Evolutionary conservation across 139 green algal genomes (phyloP), one percentile per base, ranked within the genome.

Genomic region (Parachlorella kessleri): DNA sequence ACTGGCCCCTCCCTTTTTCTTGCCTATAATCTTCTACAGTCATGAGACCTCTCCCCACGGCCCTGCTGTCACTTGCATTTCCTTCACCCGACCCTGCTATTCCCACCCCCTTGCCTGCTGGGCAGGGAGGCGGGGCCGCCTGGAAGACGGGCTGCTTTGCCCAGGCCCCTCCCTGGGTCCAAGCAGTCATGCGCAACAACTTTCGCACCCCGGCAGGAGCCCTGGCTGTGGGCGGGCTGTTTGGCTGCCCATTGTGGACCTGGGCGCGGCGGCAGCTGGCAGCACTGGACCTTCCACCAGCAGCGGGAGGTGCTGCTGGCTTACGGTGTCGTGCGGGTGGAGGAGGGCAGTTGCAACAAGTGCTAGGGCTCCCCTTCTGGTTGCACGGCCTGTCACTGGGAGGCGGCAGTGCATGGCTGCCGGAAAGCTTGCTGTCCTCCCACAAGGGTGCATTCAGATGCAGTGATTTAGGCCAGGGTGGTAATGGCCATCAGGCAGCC

Each of bases 181-280:
- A 66, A 14, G 59, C 40, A 0, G 78, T 90, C 9, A 86, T 89
- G 73, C 32, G 48, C 1, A 76, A 81, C 55, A 80, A 80, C 35
- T 88, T 92, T 54, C 77, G 63, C 30, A 88, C 74, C 10, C 84
- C 86, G 1, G 6, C 54, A 7, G 88, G 88, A 21, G 37, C n/a
- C 1, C 69, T 88, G 68, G 75, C 82, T 10, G 39, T 92, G 4
- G 42, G 37, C 2, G 88, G 88, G 0, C 86, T 92, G 2, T 88
- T 88, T 70, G 86, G 86, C 28, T 85, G 77, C 64, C 88, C 88
- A 6, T 64, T 92, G 38, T 91, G 86, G 86, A 33, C 88, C 3
- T 91, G 81, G 80, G 73, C 76, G 4, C 63, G 55, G 26, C 68
- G 67, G 79, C 79, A n/a, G 36, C 69, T 66, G n/a, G 24, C 21